phyloP scores from a whole-genome alignment of 352 stramenopile genomes.

The Blastocystis sp. region DNA sequence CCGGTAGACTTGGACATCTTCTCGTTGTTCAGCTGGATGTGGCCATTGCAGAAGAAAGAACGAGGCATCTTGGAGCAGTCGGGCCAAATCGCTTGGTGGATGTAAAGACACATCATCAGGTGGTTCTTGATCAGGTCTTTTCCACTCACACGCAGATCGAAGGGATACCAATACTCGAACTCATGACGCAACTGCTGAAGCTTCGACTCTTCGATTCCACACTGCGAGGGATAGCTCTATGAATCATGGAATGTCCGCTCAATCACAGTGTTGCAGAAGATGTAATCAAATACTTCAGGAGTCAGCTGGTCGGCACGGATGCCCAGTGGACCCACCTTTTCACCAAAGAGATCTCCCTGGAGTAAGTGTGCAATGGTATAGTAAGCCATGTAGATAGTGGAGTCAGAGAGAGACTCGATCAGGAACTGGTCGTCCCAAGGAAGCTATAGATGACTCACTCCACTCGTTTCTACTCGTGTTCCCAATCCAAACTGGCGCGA shows the following conservation, averaged over 20 bases:
- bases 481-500: constrained; percentile 93
- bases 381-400: constrained; percentile 99
- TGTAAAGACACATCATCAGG: constrained; percentile 99
- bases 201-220: constrained; percentile 68
- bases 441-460: constrained; percentile 72
- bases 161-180: constrained; percentile 99
- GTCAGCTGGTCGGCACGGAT: constrained; percentile 77
- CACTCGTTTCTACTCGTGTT: constrained; percentile 67
- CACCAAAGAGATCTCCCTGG: constrained; percentile 77
- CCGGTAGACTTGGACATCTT: constrained; percentile 99
- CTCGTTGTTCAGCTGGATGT: constrained; percentile 84
- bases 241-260: constrained; percentile 64
- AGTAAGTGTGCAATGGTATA: constrained; percentile 98
- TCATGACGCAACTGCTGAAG: constrained; percentile 87
- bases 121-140: constrained; percentile 95
- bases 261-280: constrained; percentile 85
- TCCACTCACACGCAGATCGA: constrained; percentile 92
- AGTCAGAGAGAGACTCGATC: constrained; percentile 97
- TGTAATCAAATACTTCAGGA: constrained; percentile 96
- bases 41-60: constrained; percentile 96
- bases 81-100: constrained; percentile 97
- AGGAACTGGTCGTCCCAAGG: constrained; percentile 97
- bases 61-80: constrained; percentile 91
- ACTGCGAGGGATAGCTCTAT: background rate
- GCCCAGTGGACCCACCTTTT: constrained; percentile 65